Evolutionary conservation across 2,329 filamentous ascomycete genomes (phyloP), one percentile per base, ranked within the genome.

Genomic region (Aulographum hederae): DNA sequence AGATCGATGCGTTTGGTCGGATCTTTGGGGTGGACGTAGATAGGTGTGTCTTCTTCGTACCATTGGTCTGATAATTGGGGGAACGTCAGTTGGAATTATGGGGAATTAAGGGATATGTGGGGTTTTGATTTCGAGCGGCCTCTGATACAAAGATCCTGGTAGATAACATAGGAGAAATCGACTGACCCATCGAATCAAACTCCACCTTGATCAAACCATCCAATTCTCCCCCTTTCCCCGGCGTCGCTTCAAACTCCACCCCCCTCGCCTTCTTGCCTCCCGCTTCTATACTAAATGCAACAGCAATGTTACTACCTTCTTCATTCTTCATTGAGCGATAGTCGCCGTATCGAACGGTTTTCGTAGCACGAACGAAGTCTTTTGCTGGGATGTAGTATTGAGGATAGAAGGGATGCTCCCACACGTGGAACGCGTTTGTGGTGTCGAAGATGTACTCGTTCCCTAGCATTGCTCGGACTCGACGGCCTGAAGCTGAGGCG

Each of bases 1-100:
- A 71, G 63, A 34, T 77, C 72, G 37, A 78, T 54, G 10, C 73
- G 62, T 40, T 73, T 73, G 51, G 67, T 76, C 0, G 73, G 73
- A 33, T 78, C 72, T 38, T 75, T 76, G 1, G 73, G 72, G 36
- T 78, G 73, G 3, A 68, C 58, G 41, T 62, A 63, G 33, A 76
- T 64, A 1, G 60, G 63, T 1, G 55, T 52, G 31, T 73, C 68
- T 49, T 76, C 72, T 42, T 73, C 69, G 39, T 61, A 61, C 61
- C 61, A 66, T 29, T 53, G 45, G 26, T 61, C 57, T 30, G 46
- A 30, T 8, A 25, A 8, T 8, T 8, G 8, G 8, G 21, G 8
- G 21, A n/a, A 8, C 21, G n/a, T 8, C 21, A n/a, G n/a, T n/a
- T 25, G 21, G 21, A 25, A 10, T 25, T 13, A 25, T 14, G 34